Base-by-base conservation (phyloP, 2,329 filamentous ascomycete genomes). In the Aspergillus latus region DNA sequence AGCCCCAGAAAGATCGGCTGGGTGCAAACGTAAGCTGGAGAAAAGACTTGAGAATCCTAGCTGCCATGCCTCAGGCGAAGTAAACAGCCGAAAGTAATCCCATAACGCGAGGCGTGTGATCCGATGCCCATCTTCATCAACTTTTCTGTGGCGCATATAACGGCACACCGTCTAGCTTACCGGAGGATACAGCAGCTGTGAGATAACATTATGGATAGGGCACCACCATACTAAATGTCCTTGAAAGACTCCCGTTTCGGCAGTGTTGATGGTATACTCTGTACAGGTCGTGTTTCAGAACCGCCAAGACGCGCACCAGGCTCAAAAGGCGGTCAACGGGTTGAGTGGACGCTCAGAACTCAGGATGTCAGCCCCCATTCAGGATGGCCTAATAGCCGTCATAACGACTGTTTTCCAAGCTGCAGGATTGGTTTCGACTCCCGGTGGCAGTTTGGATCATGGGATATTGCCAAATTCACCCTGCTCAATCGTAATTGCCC, bases 401-500 rank as follows among this genome's bases (percentile, higher is more conserved):
- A 39, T 49, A 59, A 58, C 56, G 57, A 55, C 54, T 54, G 53
- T 56, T 52, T 51, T 46, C 52, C 52, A 49, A 53, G 49, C 53
- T 26, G 57, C 37, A 57, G 52, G 60, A 58, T 54, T 51, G 47
- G 44, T 43, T 54, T 46, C 52, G 54, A 51, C 52, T 21, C 54
- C 48, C 51, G 46, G 46, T 54, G 49, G 57, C 58, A 60, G 52
- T 60, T 58, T 59, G 42, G 37, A 49, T 57, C 44, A 57, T 54
- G 46, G 37, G 49, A 59, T 37, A 40, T 21, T 43, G 21, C 43
- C 44, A 45, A 36, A 8, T 28, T 51, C 32, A 46, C 16, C 40
- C 42, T 52, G 59, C 63, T 85, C 82, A 85, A 71, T 85, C 83
- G 66, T 84, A 85, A 64, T 78, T 82, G 42, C 82, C 81, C 54